Base-by-base conservation (phyloP, 805 yeast species). In the Jamesozyma gamospora region DNA sequence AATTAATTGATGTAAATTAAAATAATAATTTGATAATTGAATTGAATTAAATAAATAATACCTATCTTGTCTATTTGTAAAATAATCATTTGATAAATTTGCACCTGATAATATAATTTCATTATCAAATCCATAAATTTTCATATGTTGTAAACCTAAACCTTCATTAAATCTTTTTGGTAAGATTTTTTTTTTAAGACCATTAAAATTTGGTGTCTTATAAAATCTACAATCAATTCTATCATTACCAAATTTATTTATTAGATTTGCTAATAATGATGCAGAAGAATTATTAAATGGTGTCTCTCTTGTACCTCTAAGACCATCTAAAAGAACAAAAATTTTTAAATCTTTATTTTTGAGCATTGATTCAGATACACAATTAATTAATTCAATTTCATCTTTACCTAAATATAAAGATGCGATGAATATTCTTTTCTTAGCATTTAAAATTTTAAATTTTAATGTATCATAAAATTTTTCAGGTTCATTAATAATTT, bases 111-210 rank as follows among this genome's bases (percentile, higher is more conserved):
- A 68, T 15, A 92, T 72, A 32, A 92, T 76, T 55, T 88, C 95
- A 52, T 86, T 77, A 58, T 92, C 98, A 52, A 88, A 78, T 1
- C 98, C 98, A 58, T 92, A 92, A 24, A 92, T 71, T 58, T 92
- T 92, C 97, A 92, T 92, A 56, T 92, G 98, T 60, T 92, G 98
- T 37, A 92, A 70, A 0, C 98, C 98, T 50, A 73, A 69, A 3
- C 94, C 88, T 63, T 92, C 98, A 60, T 88, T 87, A 46, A 90
- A 69, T 46, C 98, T 71, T 43, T 73, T 79, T 0, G 98, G 98
- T 3, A 86, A 69, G 33, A 82, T 34, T 8, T 63, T 48, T 53
- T 79, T 77, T 41, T 74, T 71, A 43, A 84, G 53, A 0, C 94
- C 94, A 30, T 71, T 65, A 48, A 84, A 69, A 46, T 80, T 79